These are phyloP conservation scores for Tilletia caries DNA, from an alignment of 1,284 basidiomycete genomes.

Conservation along the genomic window DNA sequence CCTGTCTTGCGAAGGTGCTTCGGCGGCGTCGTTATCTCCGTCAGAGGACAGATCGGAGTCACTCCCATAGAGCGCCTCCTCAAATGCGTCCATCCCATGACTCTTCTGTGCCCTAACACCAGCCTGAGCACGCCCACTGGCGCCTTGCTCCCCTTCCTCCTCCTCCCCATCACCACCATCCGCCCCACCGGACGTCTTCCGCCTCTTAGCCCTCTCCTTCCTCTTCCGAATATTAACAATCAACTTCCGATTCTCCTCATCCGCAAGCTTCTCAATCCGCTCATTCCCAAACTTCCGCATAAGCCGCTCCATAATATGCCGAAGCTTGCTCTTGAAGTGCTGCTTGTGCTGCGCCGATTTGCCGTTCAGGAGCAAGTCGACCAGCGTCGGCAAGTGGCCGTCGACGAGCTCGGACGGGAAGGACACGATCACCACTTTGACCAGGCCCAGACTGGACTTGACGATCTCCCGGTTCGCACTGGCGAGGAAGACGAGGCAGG, in stretches of 20 bases:
- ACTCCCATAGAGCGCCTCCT: conserved; percentile 52
- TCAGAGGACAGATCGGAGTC: conserved; percentile 35
- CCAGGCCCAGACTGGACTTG: conserved; percentile 88
- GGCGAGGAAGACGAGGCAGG: conserved; percentile 81
- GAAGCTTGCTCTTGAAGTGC: conserved; percentile 94
- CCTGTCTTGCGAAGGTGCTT: conserved; percentile 30
- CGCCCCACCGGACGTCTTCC: conserved; percentile 24
- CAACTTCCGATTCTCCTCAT: conserved; percentile 72
- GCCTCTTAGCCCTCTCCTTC: conserved; percentile 80
- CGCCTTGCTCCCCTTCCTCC: conserved; percentile 27
- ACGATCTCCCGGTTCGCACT: conserved; percentile 96
- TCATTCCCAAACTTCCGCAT: conserved; percentile 86
- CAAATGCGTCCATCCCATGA: conserved; percentile 41
- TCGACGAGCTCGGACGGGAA: conserved; percentile 69
- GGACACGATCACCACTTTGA: conserved; percentile 88
- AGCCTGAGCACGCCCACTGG: conserved; percentile 3
- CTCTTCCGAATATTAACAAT: conserved; percentile 85
- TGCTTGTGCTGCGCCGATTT: conserved; percentile 79
- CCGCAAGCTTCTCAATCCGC: conserved; percentile 63
- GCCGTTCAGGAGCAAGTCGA: conserved; percentile 70
- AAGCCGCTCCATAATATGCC: conserved; percentile 95
- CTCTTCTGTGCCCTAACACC: conserved; percentile 15
- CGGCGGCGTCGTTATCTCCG: conserved; percentile 43
- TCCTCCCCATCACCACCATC: conserved; percentile 19
- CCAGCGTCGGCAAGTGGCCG: conserved; percentile 71